These are phyloP conservation scores for Setomelanomma holmii DNA, from an alignment of 2,329 filamentous ascomycete species.

Conservation along the genomic window DNA sequence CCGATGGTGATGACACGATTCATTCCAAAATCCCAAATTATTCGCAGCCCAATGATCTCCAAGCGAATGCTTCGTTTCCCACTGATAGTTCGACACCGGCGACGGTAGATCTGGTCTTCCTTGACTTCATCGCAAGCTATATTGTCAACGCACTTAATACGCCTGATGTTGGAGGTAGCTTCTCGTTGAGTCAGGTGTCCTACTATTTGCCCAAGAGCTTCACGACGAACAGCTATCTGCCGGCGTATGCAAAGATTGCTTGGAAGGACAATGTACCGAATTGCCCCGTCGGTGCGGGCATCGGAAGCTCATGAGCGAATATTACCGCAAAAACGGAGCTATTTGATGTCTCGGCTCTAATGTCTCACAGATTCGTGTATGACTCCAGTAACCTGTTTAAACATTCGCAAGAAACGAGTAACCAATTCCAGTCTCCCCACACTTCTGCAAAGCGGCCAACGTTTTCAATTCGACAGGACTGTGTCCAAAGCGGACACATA, in stretches of 20 bases:
- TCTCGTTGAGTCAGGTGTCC: constrained; percentile 35
- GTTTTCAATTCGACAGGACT: too few relatives aligned
- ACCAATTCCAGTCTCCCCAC: too few relatives aligned
- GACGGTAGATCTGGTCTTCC: constrained; percentile 61
- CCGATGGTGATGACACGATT: constrained; percentile 63
- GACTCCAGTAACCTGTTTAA: too few relatives aligned
- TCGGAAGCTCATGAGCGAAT: constrained; percentile 22
- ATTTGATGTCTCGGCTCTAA: too few relatives aligned
- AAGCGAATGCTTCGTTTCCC: constrained; percentile 59
- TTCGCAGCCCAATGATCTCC: constrained; percentile 59
- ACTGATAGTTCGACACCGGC: constrained; percentile 51
- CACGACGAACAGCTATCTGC: constrained; percentile 52
- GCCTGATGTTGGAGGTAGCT: constrained; percentile 42
- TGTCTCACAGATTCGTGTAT: too few relatives aligned
- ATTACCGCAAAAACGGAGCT: too few relatives aligned
- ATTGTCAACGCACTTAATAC: constrained; percentile 45
- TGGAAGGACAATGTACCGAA: constrained; percentile 51
- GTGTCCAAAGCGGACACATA: too few relatives aligned
- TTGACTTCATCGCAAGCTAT: constrained; percentile 56
- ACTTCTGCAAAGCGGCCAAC: too few relatives aligned
- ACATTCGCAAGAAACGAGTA: too few relatives aligned
- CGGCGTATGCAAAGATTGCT: constrained; percentile 49
- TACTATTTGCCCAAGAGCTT: constrained; percentile 51
- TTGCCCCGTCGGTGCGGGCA: constrained; percentile 49
- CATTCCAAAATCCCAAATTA: constrained; percentile 59